Conservation (phyloP, 441 rosid genomes). For the Croton setiger region DNA sequence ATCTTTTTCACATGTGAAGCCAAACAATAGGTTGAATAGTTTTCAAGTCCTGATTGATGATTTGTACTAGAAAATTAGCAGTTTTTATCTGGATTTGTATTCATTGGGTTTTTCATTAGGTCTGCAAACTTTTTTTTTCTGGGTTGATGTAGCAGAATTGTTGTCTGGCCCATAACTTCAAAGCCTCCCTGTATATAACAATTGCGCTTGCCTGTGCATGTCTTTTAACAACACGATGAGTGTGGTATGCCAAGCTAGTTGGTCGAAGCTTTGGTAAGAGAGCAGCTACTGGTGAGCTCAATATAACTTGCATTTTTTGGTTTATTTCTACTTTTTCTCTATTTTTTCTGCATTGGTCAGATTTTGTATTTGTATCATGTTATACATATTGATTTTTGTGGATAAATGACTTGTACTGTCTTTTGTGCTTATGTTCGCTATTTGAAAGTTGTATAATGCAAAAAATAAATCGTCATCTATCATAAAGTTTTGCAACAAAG, state of each 20-base stretch:
- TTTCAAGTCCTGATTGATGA: constrained; percentile 15
- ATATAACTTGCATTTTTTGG: neutral
- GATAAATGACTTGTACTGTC: neutral
- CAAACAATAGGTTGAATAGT: neutral
- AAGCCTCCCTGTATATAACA: constrained; percentile 58
- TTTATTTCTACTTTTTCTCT: neutral
- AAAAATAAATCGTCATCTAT: neutral
- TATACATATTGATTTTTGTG: neutral
- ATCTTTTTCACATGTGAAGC: neutral
- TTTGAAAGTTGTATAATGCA: neutral
- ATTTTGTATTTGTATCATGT: neutral
- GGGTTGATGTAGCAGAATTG: constrained; percentile 54
- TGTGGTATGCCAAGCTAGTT: constrained; percentile 57
- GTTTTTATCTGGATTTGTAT: constrained; percentile 31
- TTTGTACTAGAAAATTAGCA: constrained; percentile 13
- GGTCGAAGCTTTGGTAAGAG: constrained; percentile 56
- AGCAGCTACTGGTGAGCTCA: constrained; percentile 52
- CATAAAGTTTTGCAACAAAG: neutral
- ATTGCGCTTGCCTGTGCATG: constrained; percentile 82
- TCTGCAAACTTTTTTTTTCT: constrained; percentile 42
- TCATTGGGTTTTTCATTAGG: constrained; percentile 39
- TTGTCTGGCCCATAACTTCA: constrained; percentile 43
- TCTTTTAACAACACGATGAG: constrained; percentile 89
- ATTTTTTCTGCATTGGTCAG: neutral
- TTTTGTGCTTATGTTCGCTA: neutral